Base-by-base conservation (phyloP, 2,329 filamentous ascomycete species). In the Claviceps arundinis region DNA sequence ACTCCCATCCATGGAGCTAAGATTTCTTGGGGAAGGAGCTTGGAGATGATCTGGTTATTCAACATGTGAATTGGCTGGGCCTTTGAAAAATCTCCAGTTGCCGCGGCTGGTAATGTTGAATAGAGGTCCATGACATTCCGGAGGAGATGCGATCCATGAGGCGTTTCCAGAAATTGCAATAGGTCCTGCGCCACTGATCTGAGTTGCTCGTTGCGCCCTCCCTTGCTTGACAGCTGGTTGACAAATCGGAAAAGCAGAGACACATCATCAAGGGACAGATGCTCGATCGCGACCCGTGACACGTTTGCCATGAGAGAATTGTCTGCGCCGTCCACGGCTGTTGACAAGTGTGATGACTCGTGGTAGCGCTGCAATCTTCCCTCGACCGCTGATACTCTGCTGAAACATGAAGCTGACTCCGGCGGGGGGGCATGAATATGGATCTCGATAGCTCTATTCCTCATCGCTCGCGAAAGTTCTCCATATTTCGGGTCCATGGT, bases 391-490 rank as follows among this genome's bases (percentile, higher is more conserved):
- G 72, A 59, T 14, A 78, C 64, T 26, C 62, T 68, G n/a, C 62
- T 62, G n/a, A 68, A 61, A 59, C 66, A 69, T 2, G 58, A 50
- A 2, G 65, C 62, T 1, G 58, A 56, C 11, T 43, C 55, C 1
- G 70, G 66, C 1, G 68, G 67, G 4, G 70, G 62, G 6, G 66
- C 66, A 56, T 82, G 74, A 46, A 98, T 73, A 61, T 84, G 93
- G 9, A 98, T 85, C 67, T 98, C 94, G 26, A 96, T 77, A 48
- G 89, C 89, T 65, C 93, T 81, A 68, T 98, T 98, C 53, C 94
- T 78, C 93, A 98, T 98, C 0, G 93, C 93, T 56, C 93, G 80
- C 3, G 93, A 98, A 8, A 98, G 74, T 66, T 98, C 93, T 17
- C 93, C 94, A 65, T 95, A 87, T 48, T 84, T 81, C 46, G 93